Evolutionary conservation across 805 yeast genomes (phyloP), one percentile per base, ranked within the genome.

Genomic region (Sungouiozyma intestinalis): DNA sequence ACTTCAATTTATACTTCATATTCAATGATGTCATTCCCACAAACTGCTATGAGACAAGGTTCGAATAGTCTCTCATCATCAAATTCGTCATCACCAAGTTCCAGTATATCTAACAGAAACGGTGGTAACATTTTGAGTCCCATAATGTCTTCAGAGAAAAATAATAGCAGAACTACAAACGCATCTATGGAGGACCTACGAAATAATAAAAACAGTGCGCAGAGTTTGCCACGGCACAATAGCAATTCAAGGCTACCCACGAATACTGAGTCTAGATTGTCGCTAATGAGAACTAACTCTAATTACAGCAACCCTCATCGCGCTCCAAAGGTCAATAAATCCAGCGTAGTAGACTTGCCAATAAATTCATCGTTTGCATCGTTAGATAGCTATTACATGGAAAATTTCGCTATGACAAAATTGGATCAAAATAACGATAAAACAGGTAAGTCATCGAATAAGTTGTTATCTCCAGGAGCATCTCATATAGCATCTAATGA

Each of bases 301-400:
- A 24, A 24, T 24, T 24, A 24, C 19, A 35, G 16, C 16, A 35
- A 16, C 14, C 19, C 5, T 4, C 11, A 7, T 9, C 18, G n/a
- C 13, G 16, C 37, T 16, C n/a, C 37, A 17, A 16, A 13, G 14
- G 16, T 13, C 6, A 24, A 11, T 24, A 24, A 24, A 11, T 7
- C 29, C 6, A 24, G 29, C 29, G 29, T 24, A 35, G 83, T 83
- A 34, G 73, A 82, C 3, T 57, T 81, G 33, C 85, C 85, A 0
- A 66, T 79, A 14, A 79, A 76, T 46, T 84, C 83, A 35, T 80
- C 87, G 47, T 81, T 81, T 66, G 90, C 90, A 1, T 81, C 88
- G 0, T 63, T 83, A 54, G 87, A 51, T 33, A 51, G 87, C 55
- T 71, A 74, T 45, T 78, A 79, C 54, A 72, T 76, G 49, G 81